Evolutionary conservation across 352 stramenopile genomes (phyloP), one percentile per base, ranked within the genome.

Genomic region (Globisporangium cederbergense): DNA sequence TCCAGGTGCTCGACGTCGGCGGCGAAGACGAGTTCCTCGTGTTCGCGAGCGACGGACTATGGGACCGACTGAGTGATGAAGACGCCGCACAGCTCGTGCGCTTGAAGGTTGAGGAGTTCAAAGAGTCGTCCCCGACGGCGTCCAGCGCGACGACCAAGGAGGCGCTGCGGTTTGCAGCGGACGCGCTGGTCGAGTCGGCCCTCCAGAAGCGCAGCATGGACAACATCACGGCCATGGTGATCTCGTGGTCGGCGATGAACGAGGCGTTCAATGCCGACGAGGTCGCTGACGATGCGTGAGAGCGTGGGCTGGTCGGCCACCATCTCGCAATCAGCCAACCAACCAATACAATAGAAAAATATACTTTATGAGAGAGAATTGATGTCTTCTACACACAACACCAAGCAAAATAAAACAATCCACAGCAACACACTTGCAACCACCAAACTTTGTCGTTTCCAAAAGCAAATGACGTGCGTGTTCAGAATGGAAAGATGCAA

Each of bases 201-300:
- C 64, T 94, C 34, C 57, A 74, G 30, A 88, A 89, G 65, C 75
- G 79, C 63, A 90, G 76, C 62, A 90, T 88, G 76, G 85, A 94
- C 72, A 94, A 94, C 67, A 88, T 94, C 67, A 92, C 85, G 20
- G 80, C 78, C 45, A 89, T 91, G 74, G 79, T 94, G 52, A 78
- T 91, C 32, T 85, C 75, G 28, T 88, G 81, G 62, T 69, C 74
- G 2, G 53, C 73, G 46, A 22, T 63, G 13, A 32, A 25, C 9
- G 64, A 70, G 25, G 43, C 43, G 45, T 66, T 70, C 43, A 70
- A 51, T 46, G 64, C 51, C 13, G 59, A 60, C 34, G 59, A 70
- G 45, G 58, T 70, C 53, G 28, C 30, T 16, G 63, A 68, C 64
- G 64, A 64, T 20, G 58, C 47, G 43, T 62, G 51, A 60, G 30